Evolutionary conservation across 1,284 basidiomycete genomes (phyloP).

Genomic region (Cutaneotrichosporon sp.): DNA sequence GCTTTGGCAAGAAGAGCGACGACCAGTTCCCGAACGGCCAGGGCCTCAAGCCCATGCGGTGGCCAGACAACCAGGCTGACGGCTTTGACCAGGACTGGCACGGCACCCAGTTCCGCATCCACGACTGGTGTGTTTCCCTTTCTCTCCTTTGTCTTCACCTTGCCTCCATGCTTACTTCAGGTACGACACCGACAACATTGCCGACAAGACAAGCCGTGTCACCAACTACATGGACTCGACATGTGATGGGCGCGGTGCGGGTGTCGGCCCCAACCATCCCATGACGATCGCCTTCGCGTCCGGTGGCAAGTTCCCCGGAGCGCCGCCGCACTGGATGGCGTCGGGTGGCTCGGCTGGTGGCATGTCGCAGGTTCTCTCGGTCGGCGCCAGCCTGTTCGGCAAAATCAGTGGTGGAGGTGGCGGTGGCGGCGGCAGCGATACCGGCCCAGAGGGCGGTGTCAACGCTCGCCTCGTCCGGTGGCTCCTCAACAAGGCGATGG

Average conservation of each 20-base stretch:
- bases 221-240: constrained; percentile 29
- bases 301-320: constrained; percentile 72
- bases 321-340: constrained; percentile 64
- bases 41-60: constrained; percentile 74
- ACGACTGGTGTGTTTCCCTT: constrained; percentile 68
- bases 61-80: constrained; percentile 71
- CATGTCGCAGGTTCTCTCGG: constrained; percentile 12
- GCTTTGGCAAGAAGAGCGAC: constrained; percentile 57
- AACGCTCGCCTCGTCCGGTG: constrained; percentile 69
- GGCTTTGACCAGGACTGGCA: constrained; percentile 68
- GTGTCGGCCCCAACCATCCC: constrained; percentile 22
- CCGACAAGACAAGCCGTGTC: constrained; percentile 58
- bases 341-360: constrained; percentile 17
- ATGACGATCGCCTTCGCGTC: constrained; percentile 73
- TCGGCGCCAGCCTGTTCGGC: constrained; percentile 11
- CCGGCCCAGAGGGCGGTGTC: constrained; percentile 60
- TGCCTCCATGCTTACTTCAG: constrained; percentile 1
- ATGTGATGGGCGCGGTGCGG: constrained; percentile 10
- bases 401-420: constrained; percentile 12
- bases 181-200: constrained; percentile 22
- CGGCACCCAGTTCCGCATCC: constrained; percentile 64
- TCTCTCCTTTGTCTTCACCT: no score
- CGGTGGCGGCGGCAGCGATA: neutral
- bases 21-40: constrained; percentile 62
- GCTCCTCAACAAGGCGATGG: constrained; percentile 57